These are phyloP conservation scores for Fusarium tupiense DNA, from an alignment of 2,329 filamentous ascomycete species.

Conservation along the genomic window DNA sequence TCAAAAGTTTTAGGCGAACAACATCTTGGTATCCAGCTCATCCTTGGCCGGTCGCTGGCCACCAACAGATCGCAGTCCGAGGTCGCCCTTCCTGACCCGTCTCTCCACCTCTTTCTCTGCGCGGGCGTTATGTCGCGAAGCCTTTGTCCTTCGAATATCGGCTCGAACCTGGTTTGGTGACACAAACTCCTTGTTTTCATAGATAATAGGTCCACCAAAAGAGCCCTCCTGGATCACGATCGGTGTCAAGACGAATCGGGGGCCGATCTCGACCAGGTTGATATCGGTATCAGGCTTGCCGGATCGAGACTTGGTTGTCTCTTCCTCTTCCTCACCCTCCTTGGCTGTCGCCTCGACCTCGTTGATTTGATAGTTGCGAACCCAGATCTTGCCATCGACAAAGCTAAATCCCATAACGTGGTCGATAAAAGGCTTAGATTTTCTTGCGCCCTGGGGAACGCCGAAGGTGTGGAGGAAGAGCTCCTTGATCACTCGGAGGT, in stretches of 20 bases:
- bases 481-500: slow-evolving; percentile 87
- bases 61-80: slow-evolving; percentile 77
- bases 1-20: slow-evolving; percentile 71
- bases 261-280: slow-evolving; percentile 90
- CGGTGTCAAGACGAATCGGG: slow-evolving; percentile 90
- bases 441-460: slow-evolving; percentile 86
- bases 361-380: slow-evolving; percentile 91
- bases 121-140: slow-evolving; percentile 79
- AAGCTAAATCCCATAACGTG: slow-evolving; percentile 93
- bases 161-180: slow-evolving; percentile 93
- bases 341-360: slow-evolving; percentile 74
- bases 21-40: slow-evolving; percentile 77
- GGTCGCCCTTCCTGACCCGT: slow-evolving; percentile 76
- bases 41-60: slow-evolving; percentile 70
- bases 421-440: slow-evolving; percentile 95
- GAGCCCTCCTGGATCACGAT: slow-evolving; percentile 95
- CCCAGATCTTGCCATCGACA: slow-evolving; percentile 94
- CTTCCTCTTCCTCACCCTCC: slow-evolving; percentile 54
- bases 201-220: slow-evolving; percentile 96
- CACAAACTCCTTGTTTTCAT: slow-evolving; percentile 97
- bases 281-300: slow-evolving; percentile 73
- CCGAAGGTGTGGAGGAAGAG: slow-evolving; percentile 91
- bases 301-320: slow-evolving; percentile 51
- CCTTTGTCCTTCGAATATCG: slow-evolving; percentile 80
- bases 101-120: slow-evolving; percentile 79